Evolutionary conservation across 345 rosid genomes (phyloP).

Genomic region (Stellera chamaejasme): DNA sequence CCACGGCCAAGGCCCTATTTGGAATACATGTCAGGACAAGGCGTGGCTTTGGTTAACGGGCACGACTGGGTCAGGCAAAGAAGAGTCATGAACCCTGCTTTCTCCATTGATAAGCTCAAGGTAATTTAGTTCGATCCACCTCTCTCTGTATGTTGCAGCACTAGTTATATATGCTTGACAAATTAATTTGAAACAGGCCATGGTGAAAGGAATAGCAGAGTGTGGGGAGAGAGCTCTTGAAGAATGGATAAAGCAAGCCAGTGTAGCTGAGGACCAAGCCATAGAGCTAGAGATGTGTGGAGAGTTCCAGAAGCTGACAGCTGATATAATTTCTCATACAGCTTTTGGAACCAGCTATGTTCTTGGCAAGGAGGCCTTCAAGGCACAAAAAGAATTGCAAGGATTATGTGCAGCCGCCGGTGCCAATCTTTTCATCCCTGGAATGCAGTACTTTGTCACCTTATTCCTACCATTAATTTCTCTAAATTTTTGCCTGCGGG

Average conservation of each 20-base stretch:
- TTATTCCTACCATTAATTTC: background rate
- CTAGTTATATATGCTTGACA: background rate
- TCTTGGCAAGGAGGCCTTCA: conserved; percentile 32
- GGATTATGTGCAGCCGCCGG: conserved; percentile 4
- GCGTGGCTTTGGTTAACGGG: conserved; percentile 20
- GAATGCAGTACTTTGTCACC: conserved; percentile 20
- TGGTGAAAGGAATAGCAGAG: conserved; percentile 21
- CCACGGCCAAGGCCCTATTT: conserved; percentile 4
- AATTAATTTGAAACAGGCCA: conserved; percentile 12
- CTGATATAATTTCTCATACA: conserved; percentile 32
- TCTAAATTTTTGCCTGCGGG: background rate
- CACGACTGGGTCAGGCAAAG: conserved; percentile 26
- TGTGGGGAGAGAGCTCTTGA: conserved; percentile 20
- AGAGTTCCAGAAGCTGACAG: conserved; percentile 26
- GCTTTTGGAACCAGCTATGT: conserved; percentile 40
- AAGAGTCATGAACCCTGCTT: conserved; percentile 31
- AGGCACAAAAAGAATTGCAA: conserved; percentile 28
- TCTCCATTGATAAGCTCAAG: conserved; percentile 25
- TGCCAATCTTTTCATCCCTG: conserved; percentile 22
- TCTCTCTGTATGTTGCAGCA: background rate
- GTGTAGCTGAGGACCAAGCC: background rate
- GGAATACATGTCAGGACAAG: conserved; percentile 20
- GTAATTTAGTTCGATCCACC: background rate
- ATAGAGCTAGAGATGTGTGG: conserved; percentile 13
- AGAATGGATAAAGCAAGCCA: conserved; percentile 24